These are phyloP conservation scores for Auriscalpium microsporum DNA, from an alignment of 768 basidiomycete species.

Conservation along the genomic window DNA sequence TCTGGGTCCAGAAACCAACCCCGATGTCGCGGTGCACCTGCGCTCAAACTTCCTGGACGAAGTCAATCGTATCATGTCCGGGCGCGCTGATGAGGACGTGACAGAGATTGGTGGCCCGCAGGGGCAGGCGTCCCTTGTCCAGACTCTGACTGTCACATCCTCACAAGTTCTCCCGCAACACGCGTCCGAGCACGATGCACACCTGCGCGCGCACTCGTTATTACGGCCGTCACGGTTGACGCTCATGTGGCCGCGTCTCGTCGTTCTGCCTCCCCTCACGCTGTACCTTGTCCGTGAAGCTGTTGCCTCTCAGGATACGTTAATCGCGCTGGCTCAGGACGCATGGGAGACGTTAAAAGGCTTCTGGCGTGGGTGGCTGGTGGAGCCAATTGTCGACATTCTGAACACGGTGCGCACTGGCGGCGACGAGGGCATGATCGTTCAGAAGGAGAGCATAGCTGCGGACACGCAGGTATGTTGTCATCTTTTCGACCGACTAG, in stretches of 20 bases:
- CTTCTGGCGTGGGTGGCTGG: conserved; percentile 76
- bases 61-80: conserved; percentile 4
- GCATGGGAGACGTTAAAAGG: conserved; percentile 57
- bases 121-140: background rate
- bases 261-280: conserved; percentile 65
- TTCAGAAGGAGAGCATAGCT: conserved; percentile 72
- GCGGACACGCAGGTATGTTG: conserved; percentile 72
- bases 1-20: conserved; percentile 10
- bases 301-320: conserved; percentile 51
- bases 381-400: conserved; percentile 80
- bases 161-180: conserved; percentile 12
- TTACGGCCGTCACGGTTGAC: conserved; percentile 60
- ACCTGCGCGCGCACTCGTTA: conserved; percentile 32
- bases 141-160: conserved; percentile 2
- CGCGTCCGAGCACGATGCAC: conserved; percentile 8
- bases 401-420: conserved; percentile 77
- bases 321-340: conserved; percentile 50
- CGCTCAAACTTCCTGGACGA: conserved; percentile 4
- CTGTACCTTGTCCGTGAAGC: conserved; percentile 41
- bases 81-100: conserved; percentile 1
- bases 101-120: background rate
- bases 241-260: conserved; percentile 72
- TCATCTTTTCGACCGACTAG: too few species aligned
- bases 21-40: conserved; percentile 5
- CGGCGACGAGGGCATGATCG: conserved; percentile 64